Percentiles rank a stretch among this genome's conserved stretches.
Conservation (phyloP, 306 rosid genomes). For the Boehmeria nivea region DNA sequence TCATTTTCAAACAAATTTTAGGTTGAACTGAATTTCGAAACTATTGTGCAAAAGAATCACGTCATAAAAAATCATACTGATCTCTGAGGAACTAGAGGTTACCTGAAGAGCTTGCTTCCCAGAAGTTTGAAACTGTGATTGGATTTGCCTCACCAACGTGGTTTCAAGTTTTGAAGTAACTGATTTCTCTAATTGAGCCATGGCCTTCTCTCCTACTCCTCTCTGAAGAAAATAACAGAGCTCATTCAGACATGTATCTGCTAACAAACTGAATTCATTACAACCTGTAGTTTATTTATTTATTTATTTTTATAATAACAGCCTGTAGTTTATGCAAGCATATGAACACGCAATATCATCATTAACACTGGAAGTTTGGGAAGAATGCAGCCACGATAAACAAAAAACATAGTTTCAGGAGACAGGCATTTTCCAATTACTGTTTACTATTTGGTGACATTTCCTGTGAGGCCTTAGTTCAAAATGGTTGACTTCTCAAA, state of each 20-base stretch:
- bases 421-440: too few species aligned
- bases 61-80: neutral
- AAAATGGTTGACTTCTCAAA: too few species aligned
- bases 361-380: too few species aligned
- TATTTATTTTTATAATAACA: too few species aligned
- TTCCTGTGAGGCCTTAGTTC: too few species aligned
- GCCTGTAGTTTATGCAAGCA: too few species aligned
- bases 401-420: too few species aligned
- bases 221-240: conserved; percentile 39
- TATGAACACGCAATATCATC: too few species aligned
- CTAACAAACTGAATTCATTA: neutral
- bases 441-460: too few species aligned
- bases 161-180: conserved; percentile 60
- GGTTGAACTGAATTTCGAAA: neutral
- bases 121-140: conserved; percentile 63
- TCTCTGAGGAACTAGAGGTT: conserved; percentile 17
- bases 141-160: conserved; percentile 58
- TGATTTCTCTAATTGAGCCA: conserved; percentile 59
- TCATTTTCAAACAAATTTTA: neutral
- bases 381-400: neutral
- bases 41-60: too few species aligned
- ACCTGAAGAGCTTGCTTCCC: conserved; percentile 77
- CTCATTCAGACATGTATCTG: conserved; percentile 5
- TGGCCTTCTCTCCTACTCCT: conserved; percentile 65
- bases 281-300: conserved; percentile 9